Base-by-base conservation (phyloP, 805 yeast genomes). In the Dipodascopsis uninucleata region DNA sequence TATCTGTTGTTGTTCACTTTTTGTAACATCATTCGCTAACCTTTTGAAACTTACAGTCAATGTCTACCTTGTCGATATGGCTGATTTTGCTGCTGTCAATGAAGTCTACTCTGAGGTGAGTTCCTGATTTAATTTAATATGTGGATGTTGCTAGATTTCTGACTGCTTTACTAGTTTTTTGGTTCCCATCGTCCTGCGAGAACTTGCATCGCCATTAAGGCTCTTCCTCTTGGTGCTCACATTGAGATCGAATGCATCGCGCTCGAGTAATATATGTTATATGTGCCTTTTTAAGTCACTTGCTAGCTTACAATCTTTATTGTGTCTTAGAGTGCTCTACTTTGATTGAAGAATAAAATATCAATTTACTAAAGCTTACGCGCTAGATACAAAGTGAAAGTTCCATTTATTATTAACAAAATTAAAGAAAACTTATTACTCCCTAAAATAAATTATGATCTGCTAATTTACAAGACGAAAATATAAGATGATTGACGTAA, bases 191-290 rank as follows among this genome's bases (percentile, higher is more conserved):
- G 82, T 66, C 97, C 98, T 34, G 97, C 97, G 31, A 86, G 98
- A 77, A 85, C 97, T 1, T 93, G 97, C 74, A 95, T 93, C 59
- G 97, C 97, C 35, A 97, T 89, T 53, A 82, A 81, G 68, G 80
- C 78, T 53, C 80, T 93, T 59, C 98, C 98, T 50, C 77, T 93
- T 66, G 87, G 87, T 50, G 86, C 80, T 51, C 85, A 78, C 52
- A 67, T 87, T 59, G 98, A 93, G 73, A 77, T 93, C 70, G 98
- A 90, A 72, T 89, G 84, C 52, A 72, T 93, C 69, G 98, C 97
- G 49, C 71, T 84, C 46, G 95, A 82, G 32, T 61, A 57, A n/a
- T n/a, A n/a, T n/a, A n/a, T n/a, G n/a, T n/a, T n/a, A n/a, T n/a
- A n/a, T n/a, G n/a, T n/a, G n/a, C n/a, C n/a, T n/a, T n/a, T n/a